phyloP scores from a whole-genome alignment of 306 rosid species.

The Argentina anserina region DNA sequence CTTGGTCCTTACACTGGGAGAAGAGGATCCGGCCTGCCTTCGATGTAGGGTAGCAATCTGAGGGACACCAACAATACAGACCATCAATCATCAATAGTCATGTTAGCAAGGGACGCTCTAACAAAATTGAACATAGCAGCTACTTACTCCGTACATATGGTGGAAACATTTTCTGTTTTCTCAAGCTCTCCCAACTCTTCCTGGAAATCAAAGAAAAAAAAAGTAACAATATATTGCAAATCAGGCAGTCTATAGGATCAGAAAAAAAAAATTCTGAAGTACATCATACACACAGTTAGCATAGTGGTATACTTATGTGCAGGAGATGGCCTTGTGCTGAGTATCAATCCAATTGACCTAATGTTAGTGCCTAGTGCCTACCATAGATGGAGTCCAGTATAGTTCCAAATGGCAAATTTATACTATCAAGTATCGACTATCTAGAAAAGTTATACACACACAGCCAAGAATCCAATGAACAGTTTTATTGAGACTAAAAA shows the following conservation, averaged over 20 bases:
- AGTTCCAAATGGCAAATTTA: neutral
- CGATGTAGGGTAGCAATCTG: slow-evolving; percentile 52
- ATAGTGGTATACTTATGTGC: neutral
- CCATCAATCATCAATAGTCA: slow-evolving; percentile 1
- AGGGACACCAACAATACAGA: slow-evolving; percentile 24
- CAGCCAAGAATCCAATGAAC: neutral
- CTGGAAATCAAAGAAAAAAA: slow-evolving; percentile 35
- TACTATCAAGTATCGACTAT: neutral
- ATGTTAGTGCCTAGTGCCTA: neutral
- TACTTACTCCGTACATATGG: slow-evolving; percentile 65
- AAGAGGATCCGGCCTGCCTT: slow-evolving; percentile 59
- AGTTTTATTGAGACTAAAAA: neutral
- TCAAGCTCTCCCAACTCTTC: slow-evolving; percentile 72
- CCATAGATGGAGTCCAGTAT: neutral
- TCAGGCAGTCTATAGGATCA: neutral
- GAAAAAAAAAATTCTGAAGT: slow-evolving; percentile 1
- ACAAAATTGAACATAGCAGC: slow-evolving; percentile 14
- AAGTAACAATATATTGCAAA: slow-evolving; percentile 5
- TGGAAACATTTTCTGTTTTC: slow-evolving; percentile 56
- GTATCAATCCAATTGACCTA: neutral
- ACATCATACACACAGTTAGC: neutral
- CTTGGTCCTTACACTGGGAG: slow-evolving; percentile 51
- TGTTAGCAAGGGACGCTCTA: neutral
- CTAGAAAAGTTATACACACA: neutral
- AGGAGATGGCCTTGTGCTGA: neutral